Conservation (phyloP, 2,329 filamentous ascomycete species). For the Aspergillus clavatus region DNA sequence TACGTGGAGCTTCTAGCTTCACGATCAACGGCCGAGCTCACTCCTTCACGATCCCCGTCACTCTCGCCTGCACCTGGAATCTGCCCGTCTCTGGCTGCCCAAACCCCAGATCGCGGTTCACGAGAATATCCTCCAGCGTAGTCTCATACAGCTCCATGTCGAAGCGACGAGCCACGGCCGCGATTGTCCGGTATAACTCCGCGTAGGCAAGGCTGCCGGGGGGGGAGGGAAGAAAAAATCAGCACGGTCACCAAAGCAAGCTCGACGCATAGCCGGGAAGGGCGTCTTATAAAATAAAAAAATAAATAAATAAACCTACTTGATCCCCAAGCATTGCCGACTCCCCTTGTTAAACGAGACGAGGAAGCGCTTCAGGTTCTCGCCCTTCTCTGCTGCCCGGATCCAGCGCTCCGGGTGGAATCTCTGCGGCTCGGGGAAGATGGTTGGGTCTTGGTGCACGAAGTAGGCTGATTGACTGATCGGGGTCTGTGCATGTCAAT, state of each 20-base stretch:
- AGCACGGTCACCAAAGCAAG: too few relatives aligned
- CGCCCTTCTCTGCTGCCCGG: conserved; percentile 21
- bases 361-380: conserved; percentile 28
- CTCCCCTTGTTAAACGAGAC: conserved; percentile 35
- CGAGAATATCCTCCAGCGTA: conserved; percentile 19
- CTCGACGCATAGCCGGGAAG: too few relatives aligned
- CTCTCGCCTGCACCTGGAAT: conserved; percentile 1
- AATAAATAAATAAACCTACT: conserved; percentile 16
- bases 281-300: too few relatives aligned
- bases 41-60: neutral
- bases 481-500: conserved; percentile 15
- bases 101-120: conserved; percentile 17
- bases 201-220: conserved; percentile 28
- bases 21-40: too few relatives aligned
- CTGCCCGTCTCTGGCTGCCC: conserved; percentile 1
- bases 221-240: too few relatives aligned
- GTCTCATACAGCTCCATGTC: conserved; percentile 25
- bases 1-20: too few relatives aligned
- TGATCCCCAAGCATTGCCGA: conserved; percentile 42
- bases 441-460: conserved; percentile 23
- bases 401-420: conserved; percentile 34
- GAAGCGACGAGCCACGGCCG: conserved; percentile 22
- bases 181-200: conserved; percentile 27
- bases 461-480: conserved; percentile 33
- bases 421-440: conserved; percentile 26